These are phyloP conservation scores for Quercus agrifolia DNA, from an alignment of 306 rosid species.

Conservation along the genomic window DNA sequence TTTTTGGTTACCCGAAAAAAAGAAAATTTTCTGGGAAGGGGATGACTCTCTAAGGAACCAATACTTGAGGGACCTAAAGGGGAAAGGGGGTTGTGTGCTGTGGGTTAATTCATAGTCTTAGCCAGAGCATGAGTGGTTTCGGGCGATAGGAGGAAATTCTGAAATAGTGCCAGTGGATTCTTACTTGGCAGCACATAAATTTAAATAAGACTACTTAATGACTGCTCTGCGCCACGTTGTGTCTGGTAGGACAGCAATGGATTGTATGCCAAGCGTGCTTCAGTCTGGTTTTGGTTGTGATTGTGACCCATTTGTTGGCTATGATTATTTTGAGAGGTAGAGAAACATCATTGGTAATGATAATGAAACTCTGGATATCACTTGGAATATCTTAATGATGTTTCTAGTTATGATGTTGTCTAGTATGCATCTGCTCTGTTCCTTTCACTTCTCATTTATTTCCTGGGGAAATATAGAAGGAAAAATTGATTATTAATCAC, in stretches of 20 bases:
- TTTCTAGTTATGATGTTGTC: constrained; percentile 9
- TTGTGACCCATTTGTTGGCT: neutral
- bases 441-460: neutral
- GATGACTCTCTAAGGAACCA: no score
- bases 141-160: no score
- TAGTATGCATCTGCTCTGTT: neutral
- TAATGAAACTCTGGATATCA: neutral
- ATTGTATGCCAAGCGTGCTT: neutral
- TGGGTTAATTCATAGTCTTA: no score
- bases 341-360: neutral
- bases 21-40: no score
- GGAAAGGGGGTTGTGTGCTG: no score
- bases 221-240: neutral
- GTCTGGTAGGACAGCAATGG: neutral
- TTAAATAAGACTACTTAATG: neutral
- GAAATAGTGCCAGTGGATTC: no score
- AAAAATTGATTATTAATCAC: neutral
- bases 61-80: no score
- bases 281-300: neutral
- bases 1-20: no score
- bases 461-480: neutral
- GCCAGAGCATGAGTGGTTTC: no score
- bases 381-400: constrained; percentile 9
- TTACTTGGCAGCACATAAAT: no score
- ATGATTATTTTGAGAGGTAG: neutral